Base-by-base conservation (phyloP, 169 alveolate genomes). In the Cryptosporidium tyzzeri region DNA sequence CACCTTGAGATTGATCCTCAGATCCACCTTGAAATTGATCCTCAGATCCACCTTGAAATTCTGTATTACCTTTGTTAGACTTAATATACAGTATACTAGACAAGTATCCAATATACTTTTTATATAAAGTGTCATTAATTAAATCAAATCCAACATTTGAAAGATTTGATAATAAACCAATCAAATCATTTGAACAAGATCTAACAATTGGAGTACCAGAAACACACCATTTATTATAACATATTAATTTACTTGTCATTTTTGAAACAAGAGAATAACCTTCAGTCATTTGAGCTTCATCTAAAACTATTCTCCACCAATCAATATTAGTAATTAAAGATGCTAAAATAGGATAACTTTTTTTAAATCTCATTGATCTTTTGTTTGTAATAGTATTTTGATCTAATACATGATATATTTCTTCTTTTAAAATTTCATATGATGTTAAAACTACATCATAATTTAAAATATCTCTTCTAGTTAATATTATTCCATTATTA, bases 281-380 rank as follows among this genome's bases (percentile, higher is more conserved):
- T 26, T 92, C 95, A 6, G 92, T 91, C 92, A 93, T 86, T 74
- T 93, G 95, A 7, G 95, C 93, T 70, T 93, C 95, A 44, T 93
- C 95, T 14, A 93, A 31, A 31, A 93, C 94, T 23, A 93, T 84
- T 59, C 95, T 59, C 93, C 94, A 91, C 95, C 95, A 93, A 10
- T 84, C 85, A 33, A 93, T 89, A 6, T 84, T 84, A 21, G 71
- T 48, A 9, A 93, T 68, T 3, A 93, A 91, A 16, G 93, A 91
- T 23, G 92, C 84, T 23, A 91, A 62, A 37, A 67, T 70, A n/a
- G 92, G 93, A 45, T 92, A 91, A 14, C 91, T 84, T 31, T 92
- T 92, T 51, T 51, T 67, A 31, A 74, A 45, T 26, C 89, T 59
- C 75, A 80, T 41, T 29, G 89, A 80, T 65, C 75, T 80, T 31